Conservation (phyloP, 2,329 filamentous ascomycete genomes). For the Epicoccum nigrum region DNA sequence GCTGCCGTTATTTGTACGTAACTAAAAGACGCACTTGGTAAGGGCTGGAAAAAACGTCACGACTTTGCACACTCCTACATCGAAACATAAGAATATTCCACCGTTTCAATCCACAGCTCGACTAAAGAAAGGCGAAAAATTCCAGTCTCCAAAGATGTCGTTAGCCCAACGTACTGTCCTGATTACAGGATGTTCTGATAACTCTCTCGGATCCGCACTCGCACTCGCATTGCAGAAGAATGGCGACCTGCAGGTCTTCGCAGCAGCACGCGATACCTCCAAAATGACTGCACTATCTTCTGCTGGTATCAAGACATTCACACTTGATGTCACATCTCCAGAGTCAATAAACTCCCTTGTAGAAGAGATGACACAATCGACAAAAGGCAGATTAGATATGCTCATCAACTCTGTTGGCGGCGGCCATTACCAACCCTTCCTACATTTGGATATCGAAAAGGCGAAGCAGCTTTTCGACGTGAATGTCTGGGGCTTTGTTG, state of each 20-base stretch:
- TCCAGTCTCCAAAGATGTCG: not conserved
- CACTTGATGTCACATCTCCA: slow-evolving; percentile 16
- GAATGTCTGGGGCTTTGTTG: slow-evolving; percentile 51
- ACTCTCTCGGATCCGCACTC: slow-evolving; percentile 52
- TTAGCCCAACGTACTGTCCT: slow-evolving; percentile 20
- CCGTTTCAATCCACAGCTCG: not conserved
- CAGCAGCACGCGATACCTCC: slow-evolving; percentile 48
- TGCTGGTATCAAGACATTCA: slow-evolving; percentile 5
- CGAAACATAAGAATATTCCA: not conserved
- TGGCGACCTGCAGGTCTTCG: slow-evolving; percentile 49
- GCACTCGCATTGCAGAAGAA: slow-evolving; percentile 47
- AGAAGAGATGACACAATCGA: slow-evolving; percentile 10
- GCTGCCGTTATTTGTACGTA: slow-evolving; percentile 11
- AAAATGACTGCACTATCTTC: slow-evolving; percentile 25
- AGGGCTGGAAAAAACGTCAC: slow-evolving; percentile 12
- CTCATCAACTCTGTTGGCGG: slow-evolving; percentile 53
- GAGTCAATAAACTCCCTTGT: slow-evolving; percentile 17
- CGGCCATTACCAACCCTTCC: slow-evolving; percentile 41
- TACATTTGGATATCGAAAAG: slow-evolving; percentile 26
- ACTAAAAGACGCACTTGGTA: slow-evolving; percentile 13
- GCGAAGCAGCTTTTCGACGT: slow-evolving; percentile 28
- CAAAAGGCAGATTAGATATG: slow-evolving; percentile 20
- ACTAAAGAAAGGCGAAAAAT: not conserved
- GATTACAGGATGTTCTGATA: slow-evolving; percentile 36
- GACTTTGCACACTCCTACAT: not conserved